Conservation (phyloP, 805 yeast species). For the Wickerhamiella qilinensis region DNA sequence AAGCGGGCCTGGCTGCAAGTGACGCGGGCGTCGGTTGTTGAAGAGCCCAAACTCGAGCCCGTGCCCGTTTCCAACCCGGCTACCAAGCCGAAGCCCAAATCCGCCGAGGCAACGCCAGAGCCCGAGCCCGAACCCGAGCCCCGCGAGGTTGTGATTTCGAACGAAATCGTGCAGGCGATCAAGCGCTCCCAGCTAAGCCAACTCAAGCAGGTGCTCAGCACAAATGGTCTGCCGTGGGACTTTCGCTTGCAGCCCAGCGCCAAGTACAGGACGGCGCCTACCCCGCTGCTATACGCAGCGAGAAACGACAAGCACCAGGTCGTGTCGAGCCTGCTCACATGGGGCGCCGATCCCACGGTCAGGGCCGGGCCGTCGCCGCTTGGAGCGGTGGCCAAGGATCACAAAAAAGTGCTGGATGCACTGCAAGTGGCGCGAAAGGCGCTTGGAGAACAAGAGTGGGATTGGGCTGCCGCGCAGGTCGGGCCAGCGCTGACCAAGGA, state of each 20-base stretch:
- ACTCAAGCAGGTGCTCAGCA: constrained; percentile 42
- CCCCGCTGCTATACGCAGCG: constrained; percentile 66
- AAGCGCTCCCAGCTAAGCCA: constrained; percentile 68
- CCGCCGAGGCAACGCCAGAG: constrained; percentile 11
- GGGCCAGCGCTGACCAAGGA: constrained; percentile 32
- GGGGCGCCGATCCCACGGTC: constrained; percentile 57
- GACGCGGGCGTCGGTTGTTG: constrained; percentile 38
- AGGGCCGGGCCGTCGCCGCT: constrained; percentile 45
- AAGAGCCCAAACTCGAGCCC: constrained; percentile 34
- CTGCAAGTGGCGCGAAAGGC: constrained; percentile 54
- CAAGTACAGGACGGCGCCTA: constrained; percentile 44
- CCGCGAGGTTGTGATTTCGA: constrained; percentile 34
- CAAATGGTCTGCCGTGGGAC: constrained; percentile 38
- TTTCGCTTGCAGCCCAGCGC: constrained; percentile 38
- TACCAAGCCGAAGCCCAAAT: constrained; percentile 9
- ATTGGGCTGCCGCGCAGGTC: constrained; percentile 57
- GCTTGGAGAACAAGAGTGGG: constrained; percentile 52
- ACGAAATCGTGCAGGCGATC: constrained; percentile 40
- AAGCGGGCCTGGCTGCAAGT: constrained; percentile 73
- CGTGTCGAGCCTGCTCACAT: constrained; percentile 40
- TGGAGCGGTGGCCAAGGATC: constrained; percentile 41
- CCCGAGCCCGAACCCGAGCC: constrained; percentile 9
- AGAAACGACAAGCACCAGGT: constrained; percentile 49
- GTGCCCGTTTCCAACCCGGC: constrained; percentile 13
- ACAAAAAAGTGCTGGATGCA: constrained; percentile 23